Evolutionary conservation across 176 grass and related monocot species (phyloP), one percentile per base, ranked within the genome.

Genomic region (Dactylis glomerata): DNA sequence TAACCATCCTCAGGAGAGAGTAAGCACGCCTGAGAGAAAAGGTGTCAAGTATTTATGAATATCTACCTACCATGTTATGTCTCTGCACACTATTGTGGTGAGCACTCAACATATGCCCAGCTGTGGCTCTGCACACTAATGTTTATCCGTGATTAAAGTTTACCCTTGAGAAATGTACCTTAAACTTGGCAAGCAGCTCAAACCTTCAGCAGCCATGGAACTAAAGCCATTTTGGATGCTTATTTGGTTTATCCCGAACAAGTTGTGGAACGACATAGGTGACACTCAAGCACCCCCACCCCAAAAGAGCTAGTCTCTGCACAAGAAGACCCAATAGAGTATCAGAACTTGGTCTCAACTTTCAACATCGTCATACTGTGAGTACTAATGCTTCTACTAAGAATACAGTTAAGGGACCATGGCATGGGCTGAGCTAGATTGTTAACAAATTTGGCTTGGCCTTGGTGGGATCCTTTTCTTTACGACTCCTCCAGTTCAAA

Each of bases 1-100:
- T 67, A 73, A 89, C 77, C 77, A 85, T 81, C 81, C 72, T 74
- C 54, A 46, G 78, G 57, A 87, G 75, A 82, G 73, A 83, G 74
- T 68, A 83, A 79, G 78, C 74, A 79, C 8, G 37, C 57, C 73
- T 51, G 40, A 23, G 74, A 86, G 84, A 79, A 86, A 67, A 83
- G 22, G 68, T 74, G 57, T 57, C 47, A 83, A 28, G 47, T 79
- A 73, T 83, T 86, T 65, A 83, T 56, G 66, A 86, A 79, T 83
- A 74, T 84, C 75, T 71, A 90, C 79, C 80, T 32, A 83, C 56
- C 66, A 82, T 52, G 83, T 41, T 73, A 76, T 78, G 47, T 24
- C 22, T 90, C 37, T 6, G 20, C 30, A 52, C 50, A 58, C 75
- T 64, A 65, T 83, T 67, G 66, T 67, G 75, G 87, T 55, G 81